phyloP scores from a whole-genome alignment of 2,329 filamentous ascomycete genomes.

The Tolypocladium ovalisporum region DNA sequence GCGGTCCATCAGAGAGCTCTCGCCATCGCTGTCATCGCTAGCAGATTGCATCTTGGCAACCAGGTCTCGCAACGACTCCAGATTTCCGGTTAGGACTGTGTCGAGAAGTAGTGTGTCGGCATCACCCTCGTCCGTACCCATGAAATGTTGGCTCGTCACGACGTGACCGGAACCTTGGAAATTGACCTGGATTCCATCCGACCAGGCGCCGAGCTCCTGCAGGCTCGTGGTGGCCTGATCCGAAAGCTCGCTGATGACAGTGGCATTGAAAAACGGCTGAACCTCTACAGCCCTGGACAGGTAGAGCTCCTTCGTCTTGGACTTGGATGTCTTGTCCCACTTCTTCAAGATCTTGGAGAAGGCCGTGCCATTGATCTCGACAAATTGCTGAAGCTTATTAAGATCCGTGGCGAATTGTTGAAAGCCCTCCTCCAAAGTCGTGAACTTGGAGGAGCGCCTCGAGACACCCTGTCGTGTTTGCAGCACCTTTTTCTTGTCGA shows the following conservation, averaged over 20 bases:
- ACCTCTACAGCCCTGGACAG: constrained; percentile 93
- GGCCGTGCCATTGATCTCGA: constrained; percentile 94
- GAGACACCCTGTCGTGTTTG: constrained; percentile 73
- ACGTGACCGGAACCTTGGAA: constrained; percentile 58
- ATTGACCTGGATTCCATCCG: constrained; percentile 86
- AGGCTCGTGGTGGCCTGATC: constrained; percentile 95
- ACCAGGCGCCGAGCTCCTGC: constrained; percentile 91
- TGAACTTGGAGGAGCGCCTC: constrained; percentile 84
- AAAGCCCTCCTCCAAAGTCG: constrained; percentile 90
- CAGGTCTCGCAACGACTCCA: constrained; percentile 68
- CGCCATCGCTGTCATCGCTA: constrained; percentile 43
- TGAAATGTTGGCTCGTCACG: constrained; percentile 53
- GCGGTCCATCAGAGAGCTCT: constrained; percentile 54
- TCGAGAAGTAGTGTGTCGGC: constrained; percentile 81
- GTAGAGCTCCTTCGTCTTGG: constrained; percentile 94
- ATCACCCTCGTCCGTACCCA: constrained; percentile 78
- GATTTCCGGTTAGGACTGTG: constrained; percentile 72
- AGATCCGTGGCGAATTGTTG: constrained; percentile 94
- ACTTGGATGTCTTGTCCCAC: constrained; percentile 99
- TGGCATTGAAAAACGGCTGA: constrained; percentile 94
- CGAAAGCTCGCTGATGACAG: constrained; percentile 91
- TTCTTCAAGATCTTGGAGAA: constrained; percentile 99
- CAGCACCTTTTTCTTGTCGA: constrained; percentile 90
- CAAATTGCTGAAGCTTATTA: constrained; percentile 97
- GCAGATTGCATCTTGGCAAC: constrained; percentile 57